Conservation (phyloP, 257 asterid genomes). For the Penstemon eatonii region DNA sequence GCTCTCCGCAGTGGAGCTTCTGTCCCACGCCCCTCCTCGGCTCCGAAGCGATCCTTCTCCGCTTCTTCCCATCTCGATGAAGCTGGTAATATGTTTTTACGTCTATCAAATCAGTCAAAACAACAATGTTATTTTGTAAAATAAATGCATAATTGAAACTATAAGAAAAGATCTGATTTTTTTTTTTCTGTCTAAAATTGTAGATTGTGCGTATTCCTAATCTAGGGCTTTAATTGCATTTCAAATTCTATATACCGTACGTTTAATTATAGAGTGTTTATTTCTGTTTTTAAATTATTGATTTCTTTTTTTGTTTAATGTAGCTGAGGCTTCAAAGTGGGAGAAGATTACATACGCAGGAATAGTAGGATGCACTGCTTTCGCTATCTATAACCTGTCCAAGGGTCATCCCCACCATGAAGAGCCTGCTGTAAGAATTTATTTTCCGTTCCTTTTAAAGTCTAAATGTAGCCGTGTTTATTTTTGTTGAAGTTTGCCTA, state of each 20-base stretch:
- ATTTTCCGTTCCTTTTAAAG: neutral
- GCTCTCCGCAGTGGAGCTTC: slow-evolving; percentile 70
- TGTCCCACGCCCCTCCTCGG: slow-evolving; percentile 42
- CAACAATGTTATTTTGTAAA: neutral
- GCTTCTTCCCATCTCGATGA: slow-evolving; percentile 68
- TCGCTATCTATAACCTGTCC: slow-evolving; percentile 38
- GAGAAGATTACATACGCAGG: slow-evolving; percentile 55
- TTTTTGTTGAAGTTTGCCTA: neutral
- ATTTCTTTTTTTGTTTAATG: slow-evolving; percentile 2
- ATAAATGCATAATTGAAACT: neutral
- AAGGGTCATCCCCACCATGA: slow-evolving; percentile 57
- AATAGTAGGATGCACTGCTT: slow-evolving; percentile 36
- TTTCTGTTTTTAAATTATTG: neutral
- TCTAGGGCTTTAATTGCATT: slow-evolving; percentile 29
- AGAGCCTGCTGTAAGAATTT: slow-evolving; percentile 53
- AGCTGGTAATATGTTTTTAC: slow-evolving; percentile 54
- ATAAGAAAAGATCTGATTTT: neutral
- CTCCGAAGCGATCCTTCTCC: slow-evolving; percentile 61
- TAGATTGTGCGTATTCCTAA: neutral
- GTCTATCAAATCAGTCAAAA: neutral
- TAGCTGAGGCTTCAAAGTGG: slow-evolving; percentile 67
- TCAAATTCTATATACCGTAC: neutral
- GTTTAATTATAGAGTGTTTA: neutral
- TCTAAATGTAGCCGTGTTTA: neutral
- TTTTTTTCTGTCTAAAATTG: neutral